Percentiles rank a stretch among this genome's conserved stretches.
These are phyloP conservation scores for Centella asiatica DNA, from an alignment of 129 eudicot genomes.

Conservation along the genomic window DNA sequence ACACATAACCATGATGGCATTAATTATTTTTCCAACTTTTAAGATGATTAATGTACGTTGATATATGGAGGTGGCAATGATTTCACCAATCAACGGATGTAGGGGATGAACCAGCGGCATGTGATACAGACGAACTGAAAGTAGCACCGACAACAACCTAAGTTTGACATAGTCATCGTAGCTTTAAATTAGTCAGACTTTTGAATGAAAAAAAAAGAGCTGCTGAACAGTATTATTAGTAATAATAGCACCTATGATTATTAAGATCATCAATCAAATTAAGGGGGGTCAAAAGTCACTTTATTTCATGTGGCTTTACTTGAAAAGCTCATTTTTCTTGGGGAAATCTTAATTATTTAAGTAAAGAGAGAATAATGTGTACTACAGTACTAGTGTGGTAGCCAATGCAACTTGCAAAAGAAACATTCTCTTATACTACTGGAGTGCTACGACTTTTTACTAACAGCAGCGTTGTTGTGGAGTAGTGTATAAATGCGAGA, in stretches of 20 bases:
- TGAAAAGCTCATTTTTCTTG: too few species aligned
- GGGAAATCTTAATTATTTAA: not conserved
- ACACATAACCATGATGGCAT: not conserved
- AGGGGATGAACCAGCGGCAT: not conserved
- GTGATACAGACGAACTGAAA: too few species aligned
- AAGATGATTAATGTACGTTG: not conserved
- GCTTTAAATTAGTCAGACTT: not conserved
- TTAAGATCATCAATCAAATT: too few species aligned
- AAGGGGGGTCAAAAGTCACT: not conserved
- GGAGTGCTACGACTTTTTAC: not conserved
- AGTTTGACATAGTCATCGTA: not conserved
- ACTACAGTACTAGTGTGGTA: too few species aligned
- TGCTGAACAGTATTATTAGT: not conserved
- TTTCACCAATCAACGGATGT: not conserved
- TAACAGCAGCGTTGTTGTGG: not conserved
- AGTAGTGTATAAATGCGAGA: not conserved
- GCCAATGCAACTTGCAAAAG: too few species aligned
- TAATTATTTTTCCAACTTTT: not conserved
- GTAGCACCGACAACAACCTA: not conserved
- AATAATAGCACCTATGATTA: conserved; percentile 36
- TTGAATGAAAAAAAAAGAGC: not conserved
- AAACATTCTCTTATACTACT: too few species aligned
- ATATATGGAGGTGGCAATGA: not conserved
- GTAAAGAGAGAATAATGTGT: too few species aligned
- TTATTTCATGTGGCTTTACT: not conserved